Evolutionary conservation across 2,329 filamentous ascomycete species (phyloP).

Genomic region (Colletotrichum liaoningense): DNA sequence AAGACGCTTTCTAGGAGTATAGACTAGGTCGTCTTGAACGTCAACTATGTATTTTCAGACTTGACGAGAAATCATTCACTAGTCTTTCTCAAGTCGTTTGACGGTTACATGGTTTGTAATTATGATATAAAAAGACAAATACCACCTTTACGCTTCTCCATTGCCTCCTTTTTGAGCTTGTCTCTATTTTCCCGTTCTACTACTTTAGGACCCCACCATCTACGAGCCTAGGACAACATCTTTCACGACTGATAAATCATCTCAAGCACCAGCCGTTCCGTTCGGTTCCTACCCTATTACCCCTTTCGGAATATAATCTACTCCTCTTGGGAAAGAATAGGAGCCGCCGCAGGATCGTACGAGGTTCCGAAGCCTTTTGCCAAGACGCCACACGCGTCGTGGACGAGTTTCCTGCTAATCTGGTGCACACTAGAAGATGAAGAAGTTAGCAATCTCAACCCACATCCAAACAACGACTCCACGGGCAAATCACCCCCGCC

Average conservation of each 20-base stretch:
- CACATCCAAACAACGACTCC: neutral
- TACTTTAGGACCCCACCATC: too few relatives aligned
- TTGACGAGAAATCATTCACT: neutral
- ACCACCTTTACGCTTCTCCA: neutral
- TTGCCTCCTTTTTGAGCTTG: too few relatives aligned
- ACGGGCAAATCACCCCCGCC: neutral
- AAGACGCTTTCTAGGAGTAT: neutral
- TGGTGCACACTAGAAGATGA: neutral
- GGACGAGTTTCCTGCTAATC: conserved; percentile 15
- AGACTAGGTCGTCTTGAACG: neutral
- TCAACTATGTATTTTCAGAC: neutral
- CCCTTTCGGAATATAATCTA: neutral
- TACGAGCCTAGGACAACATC: too few relatives aligned
- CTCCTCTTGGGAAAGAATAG: neutral
- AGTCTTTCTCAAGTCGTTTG: neutral
- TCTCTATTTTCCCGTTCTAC: neutral
- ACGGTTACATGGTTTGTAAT: neutral
- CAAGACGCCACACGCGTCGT: conserved; percentile 11
- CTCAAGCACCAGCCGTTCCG: neutral
- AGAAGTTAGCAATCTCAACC: neutral
- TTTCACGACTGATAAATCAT: too few relatives aligned
- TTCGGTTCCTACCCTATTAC: too few relatives aligned
- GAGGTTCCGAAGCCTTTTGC: conserved; percentile 12
- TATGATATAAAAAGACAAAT: neutral
- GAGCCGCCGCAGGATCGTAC: neutral